phyloP scores from a whole-genome alignment of 1,284 basidiomycete species.

The Porodaedalea pini region DNA sequence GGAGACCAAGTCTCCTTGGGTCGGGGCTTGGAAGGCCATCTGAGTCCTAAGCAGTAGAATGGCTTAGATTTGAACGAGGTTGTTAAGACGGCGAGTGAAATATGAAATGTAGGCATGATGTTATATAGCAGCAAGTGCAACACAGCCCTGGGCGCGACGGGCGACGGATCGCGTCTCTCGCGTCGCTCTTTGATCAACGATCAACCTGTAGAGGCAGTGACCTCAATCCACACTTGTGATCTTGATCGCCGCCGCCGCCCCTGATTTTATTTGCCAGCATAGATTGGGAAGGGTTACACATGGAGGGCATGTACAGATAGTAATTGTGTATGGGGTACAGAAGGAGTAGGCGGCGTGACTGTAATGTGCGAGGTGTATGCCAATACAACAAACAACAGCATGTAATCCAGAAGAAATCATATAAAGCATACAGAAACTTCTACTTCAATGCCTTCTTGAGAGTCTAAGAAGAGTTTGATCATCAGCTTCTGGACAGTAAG shows the following conservation, averaged over 20 bases:
- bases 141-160: constrained; percentile 15
- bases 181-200: constrained; percentile 3
- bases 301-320: too few relatives aligned
- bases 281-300: too few relatives aligned
- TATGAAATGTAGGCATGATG: neutral
- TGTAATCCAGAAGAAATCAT: too few relatives aligned
- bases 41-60: neutral
- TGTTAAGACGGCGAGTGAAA: neutral
- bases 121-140: constrained; percentile 4
- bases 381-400: neutral
- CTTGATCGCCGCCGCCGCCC: neutral
- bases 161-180: neutral
- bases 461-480: constrained; percentile 40
- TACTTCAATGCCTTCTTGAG: constrained; percentile 74
- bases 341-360: neutral
- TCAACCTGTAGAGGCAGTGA: neutral
- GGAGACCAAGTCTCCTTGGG: constrained; percentile 50
- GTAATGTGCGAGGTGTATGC: neutral
- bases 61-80: neutral
- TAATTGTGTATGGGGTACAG: neutral
- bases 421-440: too few relatives aligned
- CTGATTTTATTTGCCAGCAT: too few relatives aligned
- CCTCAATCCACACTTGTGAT: neutral
- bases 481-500: neutral
- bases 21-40: constrained; percentile 13